Base-by-base conservation (phyloP, 208 protist genomes). In the Plasmodiophora brassicae region DNA sequence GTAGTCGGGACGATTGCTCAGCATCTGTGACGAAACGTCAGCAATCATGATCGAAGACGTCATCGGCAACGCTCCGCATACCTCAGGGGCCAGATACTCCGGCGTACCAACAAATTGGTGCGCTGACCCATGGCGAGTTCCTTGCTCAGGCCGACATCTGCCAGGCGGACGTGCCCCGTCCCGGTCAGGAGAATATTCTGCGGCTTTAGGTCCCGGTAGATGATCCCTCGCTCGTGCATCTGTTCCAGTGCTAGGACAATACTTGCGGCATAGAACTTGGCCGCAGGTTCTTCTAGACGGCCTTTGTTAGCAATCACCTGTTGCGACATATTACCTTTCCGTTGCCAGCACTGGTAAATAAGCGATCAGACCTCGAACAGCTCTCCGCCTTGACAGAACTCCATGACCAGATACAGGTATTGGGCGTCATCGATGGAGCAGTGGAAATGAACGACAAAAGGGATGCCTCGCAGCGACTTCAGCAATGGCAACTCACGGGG, bases 401-500 rank as follows among this genome's bases (percentile, higher is more conserved):
- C 86, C 50, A 88, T 88, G 45, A 38, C 86, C 0, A 88, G 53
- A 88, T 88, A 88, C 45, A 88, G n/a, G n/a, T 60, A 60, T n/a
- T 60, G 25, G 25, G 50, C 50, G n/a, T 60, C 50, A n/a, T 60
- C 25, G 50, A 60, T n/a, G n/a, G 50, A 60, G n/a, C n/a, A 60
- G n/a, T 60, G 50, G 25, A 60, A 60, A 25, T 60, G 50, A 60
- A 60, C 50, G 50, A 60, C 50, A 25, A 25, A 60, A 60, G 50
- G 50, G n/a, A n/a, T n/a, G n/a, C n/a, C n/a, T n/a, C n/a, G n/a
- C n/a, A n/a, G n/a, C n/a, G n/a, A n/a, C n/a, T n/a, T n/a, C n/a
- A n/a, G n/a, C n/a, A n/a, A n/a, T n/a, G n/a, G n/a, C n/a, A n/a
- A n/a, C n/a, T n/a, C n/a, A n/a, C n/a, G n/a, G n/a, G n/a, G n/a